Evolutionary conservation across 176 grass and related monocot genomes (phyloP).

Genomic region (Oryza officinalis): DNA sequence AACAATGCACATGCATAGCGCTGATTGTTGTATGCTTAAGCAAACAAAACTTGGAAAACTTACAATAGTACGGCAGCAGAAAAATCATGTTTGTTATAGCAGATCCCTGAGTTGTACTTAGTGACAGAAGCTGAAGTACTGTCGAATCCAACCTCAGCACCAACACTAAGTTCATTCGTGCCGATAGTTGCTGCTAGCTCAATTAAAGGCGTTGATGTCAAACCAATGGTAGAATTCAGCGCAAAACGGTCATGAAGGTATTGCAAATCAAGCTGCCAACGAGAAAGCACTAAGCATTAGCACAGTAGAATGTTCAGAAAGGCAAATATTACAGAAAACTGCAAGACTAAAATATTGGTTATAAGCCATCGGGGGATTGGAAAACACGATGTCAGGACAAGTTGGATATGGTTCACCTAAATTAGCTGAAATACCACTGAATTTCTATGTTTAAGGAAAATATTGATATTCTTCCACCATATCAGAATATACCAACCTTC

Average conservation of each 20-base stretch:
- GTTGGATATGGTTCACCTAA: constrained; percentile 19
- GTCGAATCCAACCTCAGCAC: constrained; percentile 89
- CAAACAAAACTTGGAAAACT: constrained; percentile 34
- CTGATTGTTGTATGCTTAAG: neutral
- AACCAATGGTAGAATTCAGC: constrained; percentile 71
- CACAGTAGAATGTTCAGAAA: neutral
- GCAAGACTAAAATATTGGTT: constrained; percentile 1
- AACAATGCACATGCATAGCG: neutral
- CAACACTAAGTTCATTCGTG: constrained; percentile 59
- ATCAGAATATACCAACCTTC: constrained; percentile 57
- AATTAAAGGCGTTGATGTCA: constrained; percentile 65
- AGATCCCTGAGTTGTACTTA: constrained; percentile 84
- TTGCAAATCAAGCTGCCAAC: constrained; percentile 81
- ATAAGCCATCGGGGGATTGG: neutral
- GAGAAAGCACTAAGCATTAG: constrained; percentile 7
- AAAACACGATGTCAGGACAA: neutral
- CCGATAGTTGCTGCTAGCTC: constrained; percentile 72
- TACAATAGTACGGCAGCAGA: constrained; percentile 69
- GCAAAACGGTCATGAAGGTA: constrained; percentile 61
- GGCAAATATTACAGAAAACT: neutral
- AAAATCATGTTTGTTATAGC: constrained; percentile 76
- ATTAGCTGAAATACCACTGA: neutral
- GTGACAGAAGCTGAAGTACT: constrained; percentile 81
- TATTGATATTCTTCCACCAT: neutral
- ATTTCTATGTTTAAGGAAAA: neutral